These are phyloP conservation scores for Esteya vermicola DNA, from an alignment of 2,329 filamentous ascomycete species.

Conservation along the genomic window DNA sequence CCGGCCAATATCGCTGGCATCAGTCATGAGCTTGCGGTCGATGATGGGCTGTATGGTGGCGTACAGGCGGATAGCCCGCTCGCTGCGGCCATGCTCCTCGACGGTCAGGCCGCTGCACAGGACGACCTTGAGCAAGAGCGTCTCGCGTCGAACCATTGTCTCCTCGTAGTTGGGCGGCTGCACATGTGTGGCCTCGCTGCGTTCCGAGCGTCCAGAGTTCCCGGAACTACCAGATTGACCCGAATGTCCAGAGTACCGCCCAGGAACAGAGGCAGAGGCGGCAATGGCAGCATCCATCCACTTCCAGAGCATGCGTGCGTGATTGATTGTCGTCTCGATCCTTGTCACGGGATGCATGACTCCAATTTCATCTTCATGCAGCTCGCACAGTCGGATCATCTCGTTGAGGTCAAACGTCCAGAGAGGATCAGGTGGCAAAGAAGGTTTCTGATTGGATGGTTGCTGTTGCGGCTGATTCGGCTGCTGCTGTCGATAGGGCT, in stretches of 20 bases:
- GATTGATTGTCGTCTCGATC: constrained; percentile 54
- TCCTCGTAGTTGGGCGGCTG: constrained; percentile 19
- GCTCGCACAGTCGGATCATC: constrained; percentile 59
- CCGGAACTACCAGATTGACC: too few species aligned
- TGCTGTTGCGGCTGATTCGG: constrained; percentile 13
- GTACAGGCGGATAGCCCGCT: constrained; percentile 58
- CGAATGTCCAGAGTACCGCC: too few species aligned
- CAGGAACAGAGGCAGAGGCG: too few species aligned
- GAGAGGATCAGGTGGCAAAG: constrained; percentile 51
- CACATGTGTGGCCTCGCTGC: constrained; percentile 13
- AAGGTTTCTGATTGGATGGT: too few species aligned
- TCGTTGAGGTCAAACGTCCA: constrained; percentile 68
- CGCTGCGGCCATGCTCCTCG: constrained; percentile 66
- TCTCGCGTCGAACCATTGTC: constrained; percentile 27
- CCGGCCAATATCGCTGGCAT: constrained; percentile 29
- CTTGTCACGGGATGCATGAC: constrained; percentile 83
- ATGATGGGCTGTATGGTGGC: constrained; percentile 59
- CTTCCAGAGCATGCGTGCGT: constrained; percentile 54
- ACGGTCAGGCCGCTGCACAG: constrained; percentile 65
- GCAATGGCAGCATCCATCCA: constrained; percentile 39
- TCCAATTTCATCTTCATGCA: constrained; percentile 83
- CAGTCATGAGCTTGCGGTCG: constrained; percentile 49
- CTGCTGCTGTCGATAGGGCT: constrained; percentile 10
- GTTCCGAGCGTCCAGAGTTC: too few species aligned
- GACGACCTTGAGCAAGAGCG: constrained; percentile 64